Evolutionary conservation across 148 eudicot species (phyloP).

Genomic region (Rhododendron kiyosumense): DNA sequence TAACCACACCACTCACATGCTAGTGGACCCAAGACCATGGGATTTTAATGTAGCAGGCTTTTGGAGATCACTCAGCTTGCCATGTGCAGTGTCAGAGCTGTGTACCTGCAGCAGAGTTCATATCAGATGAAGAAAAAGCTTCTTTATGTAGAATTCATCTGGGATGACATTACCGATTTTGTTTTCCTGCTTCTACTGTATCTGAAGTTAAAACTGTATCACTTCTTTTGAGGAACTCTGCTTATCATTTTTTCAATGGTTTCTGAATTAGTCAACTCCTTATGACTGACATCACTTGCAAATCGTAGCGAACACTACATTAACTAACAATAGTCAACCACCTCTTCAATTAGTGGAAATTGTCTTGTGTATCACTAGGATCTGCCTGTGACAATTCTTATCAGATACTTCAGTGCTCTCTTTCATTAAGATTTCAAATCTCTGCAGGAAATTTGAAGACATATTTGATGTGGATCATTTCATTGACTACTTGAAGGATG

Average conservation of each 20-base stretch:
- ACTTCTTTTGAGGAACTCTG: neutral
- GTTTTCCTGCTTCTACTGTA: neutral
- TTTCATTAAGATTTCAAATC: neutral
- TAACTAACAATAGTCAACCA: neutral
- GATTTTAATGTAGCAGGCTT: neutral
- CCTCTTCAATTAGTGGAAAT: neutral
- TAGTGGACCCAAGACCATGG: neutral
- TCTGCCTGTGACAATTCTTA: neutral
- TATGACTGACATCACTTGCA: neutral
- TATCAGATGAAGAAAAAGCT: neutral
- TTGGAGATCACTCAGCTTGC: neutral
- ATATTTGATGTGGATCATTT: slow-evolving; percentile 98
- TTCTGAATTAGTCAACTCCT: neutral
- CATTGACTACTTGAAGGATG: slow-evolving; percentile 95
- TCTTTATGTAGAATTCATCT: neutral
- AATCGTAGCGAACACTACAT: neutral
- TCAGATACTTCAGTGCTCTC: neutral
- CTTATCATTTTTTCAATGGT: neutral
- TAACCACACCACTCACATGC: neutral
- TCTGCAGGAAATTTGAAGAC: slow-evolving; percentile 89
- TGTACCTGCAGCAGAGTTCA: neutral
- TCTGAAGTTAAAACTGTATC: neutral
- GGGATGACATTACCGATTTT: neutral
- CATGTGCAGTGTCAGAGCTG: neutral
- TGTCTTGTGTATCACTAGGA: neutral